Base-by-base conservation (phyloP, 305 asterid genomes). In the Salvia sclarea region DNA sequence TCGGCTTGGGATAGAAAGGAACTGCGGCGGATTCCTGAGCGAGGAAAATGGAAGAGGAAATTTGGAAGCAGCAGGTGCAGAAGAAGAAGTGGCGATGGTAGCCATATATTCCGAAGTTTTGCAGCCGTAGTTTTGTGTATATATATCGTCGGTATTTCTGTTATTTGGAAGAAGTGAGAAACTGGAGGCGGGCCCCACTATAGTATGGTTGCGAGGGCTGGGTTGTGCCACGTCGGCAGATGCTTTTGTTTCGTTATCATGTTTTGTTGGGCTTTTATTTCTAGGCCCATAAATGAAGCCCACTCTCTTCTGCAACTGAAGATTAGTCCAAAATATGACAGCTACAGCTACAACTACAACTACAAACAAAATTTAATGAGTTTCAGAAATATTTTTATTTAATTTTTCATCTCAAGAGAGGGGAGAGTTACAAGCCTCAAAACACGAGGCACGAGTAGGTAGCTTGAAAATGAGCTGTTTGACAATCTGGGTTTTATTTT, bases 1-100 rank as follows among this genome's bases (percentile, higher is more conserved):
- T 55, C 72, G 75, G 30, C 68, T 57, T 9, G 66, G 72, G 38
- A 66, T 64, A 35, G 35, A n/a, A 55, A 66, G 54, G 24, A 61
- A 10, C 49, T 22, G 75, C 6, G 69, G 77, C 5, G 50, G 62
- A 25, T 22, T 33, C 72, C 55, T 66, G 25, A 56, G 9, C 20
- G 81, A 47, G 35, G 78, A n/a, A 28, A 68, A 59, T 8, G 75
- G 78, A 18, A 20, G 75, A 5, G 75, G 48, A 64, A 75, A 38
- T 70, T 74, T 76, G 12, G 83, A 63, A 35, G 73, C 74, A 60
- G 87, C 77, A 69, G 58, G 77, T 13, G 82, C 81, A 43, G 84
- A 11, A 10, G 84, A 43, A 49, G 66, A 55, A 59, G 66, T 44
- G 25, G 75, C 41, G 38, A 72, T 31, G 71, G 40, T 35, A n/a